These are phyloP conservation scores for Pythium pyrilobum DNA, from an alignment of 352 stramenopile genomes.

Conservation along the genomic window DNA sequence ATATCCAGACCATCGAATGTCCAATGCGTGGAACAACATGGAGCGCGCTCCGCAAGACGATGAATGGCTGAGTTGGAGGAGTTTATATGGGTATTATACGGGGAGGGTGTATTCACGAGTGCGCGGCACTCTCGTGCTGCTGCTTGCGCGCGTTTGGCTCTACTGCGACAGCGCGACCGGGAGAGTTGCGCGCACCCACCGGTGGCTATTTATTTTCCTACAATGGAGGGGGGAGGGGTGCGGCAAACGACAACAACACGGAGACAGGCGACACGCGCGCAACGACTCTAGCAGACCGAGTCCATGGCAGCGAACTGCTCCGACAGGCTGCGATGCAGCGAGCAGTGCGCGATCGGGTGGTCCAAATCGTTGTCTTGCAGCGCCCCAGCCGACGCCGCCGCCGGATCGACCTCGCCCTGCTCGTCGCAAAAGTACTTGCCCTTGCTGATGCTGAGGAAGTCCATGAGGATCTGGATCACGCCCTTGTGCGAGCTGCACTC, in stretches of 20 bases:
- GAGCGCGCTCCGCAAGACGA: no score
- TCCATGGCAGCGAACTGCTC: slow-evolving; percentile 71
- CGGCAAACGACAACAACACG: slow-evolving; percentile 4
- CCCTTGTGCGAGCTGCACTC: slow-evolving; percentile 62
- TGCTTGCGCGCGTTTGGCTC: no score
- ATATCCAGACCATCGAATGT: no score
- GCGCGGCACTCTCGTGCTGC: no score
- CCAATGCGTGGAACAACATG: no score
- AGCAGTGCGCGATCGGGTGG: slow-evolving; percentile 63
- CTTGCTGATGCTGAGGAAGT: slow-evolving; percentile 75
- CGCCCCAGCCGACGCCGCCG: slow-evolving; percentile 10
- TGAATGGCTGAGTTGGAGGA: no score
- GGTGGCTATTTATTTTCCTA: no score
- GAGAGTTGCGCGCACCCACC: no score
- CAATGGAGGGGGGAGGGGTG: background rate
- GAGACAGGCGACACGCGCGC: slow-evolving; percentile 2
- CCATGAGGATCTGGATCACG: slow-evolving; percentile 79
- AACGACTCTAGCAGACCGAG: slow-evolving; percentile 55
- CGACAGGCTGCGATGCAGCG: slow-evolving; percentile 69
- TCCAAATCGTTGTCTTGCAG: slow-evolving; percentile 52
- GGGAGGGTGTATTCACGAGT: no score
- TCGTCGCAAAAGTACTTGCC: slow-evolving; percentile 72
- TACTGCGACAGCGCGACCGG: no score
- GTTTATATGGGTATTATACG: no score
- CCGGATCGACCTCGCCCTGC: slow-evolving; percentile 16